phyloP scores from a whole-genome alignment of 345 rosid genomes.

The Gossypium anomalum region DNA sequence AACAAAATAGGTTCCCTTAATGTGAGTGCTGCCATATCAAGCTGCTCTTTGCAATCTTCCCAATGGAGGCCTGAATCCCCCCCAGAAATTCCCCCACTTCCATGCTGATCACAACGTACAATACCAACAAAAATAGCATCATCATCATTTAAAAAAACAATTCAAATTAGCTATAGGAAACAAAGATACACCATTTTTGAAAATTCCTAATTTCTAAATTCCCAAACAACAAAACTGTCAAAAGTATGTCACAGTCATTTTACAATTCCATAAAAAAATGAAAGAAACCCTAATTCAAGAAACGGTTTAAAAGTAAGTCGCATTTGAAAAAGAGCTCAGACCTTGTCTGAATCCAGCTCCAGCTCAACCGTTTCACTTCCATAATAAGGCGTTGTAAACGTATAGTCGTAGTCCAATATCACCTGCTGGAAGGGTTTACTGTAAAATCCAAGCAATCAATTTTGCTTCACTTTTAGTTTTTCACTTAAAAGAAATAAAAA shows the following conservation, averaged over 20 bases:
- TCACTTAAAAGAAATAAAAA: not conserved
- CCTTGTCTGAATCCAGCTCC: constrained; percentile 40
- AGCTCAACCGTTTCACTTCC: constrained; percentile 68
- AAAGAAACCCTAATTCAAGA: not conserved
- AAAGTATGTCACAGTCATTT: not conserved
- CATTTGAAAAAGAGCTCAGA: constrained; percentile 13
- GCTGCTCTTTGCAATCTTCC: constrained; percentile 76
- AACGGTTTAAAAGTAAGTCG: not conserved
- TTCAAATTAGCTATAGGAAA: not conserved
- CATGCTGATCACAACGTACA: constrained; percentile 31
- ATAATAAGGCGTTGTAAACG: constrained; percentile 86
- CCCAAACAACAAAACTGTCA: not conserved
- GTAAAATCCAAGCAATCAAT: constrained; percentile 23
- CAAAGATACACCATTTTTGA: not conserved
- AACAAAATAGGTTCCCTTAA: constrained; percentile 94
- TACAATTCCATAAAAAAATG: constrained; percentile 1
- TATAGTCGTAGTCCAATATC: constrained; percentile 94
- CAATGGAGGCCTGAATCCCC: constrained; percentile 41
- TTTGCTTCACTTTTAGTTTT: not conserved
- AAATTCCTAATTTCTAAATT: constrained; percentile 3
- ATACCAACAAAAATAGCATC: constrained; percentile 10
- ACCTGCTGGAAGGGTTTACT: constrained; percentile 91
- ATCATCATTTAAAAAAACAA: not conserved
- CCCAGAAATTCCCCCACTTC: constrained; percentile 21
- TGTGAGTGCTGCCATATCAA: constrained; percentile 71